These are phyloP conservation scores for Mycena indigotica DNA, from an alignment of 768 basidiomycete species.

Conservation along the genomic window DNA sequence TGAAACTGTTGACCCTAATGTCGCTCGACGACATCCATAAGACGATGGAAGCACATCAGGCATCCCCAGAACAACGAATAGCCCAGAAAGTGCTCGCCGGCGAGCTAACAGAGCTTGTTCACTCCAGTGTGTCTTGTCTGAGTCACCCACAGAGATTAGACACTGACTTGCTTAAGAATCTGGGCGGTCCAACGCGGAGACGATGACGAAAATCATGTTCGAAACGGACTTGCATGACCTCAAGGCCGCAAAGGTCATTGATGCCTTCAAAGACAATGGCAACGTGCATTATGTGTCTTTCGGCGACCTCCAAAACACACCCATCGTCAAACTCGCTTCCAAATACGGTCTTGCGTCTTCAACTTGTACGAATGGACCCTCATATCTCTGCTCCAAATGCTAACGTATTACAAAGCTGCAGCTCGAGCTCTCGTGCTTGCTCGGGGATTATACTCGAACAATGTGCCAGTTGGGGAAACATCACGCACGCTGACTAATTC, in stretches of 20 bases:
- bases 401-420: constrained; percentile 49
- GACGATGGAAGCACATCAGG: constrained; percentile 60
- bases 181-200: constrained; percentile 43
- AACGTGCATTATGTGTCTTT: constrained; percentile 57
- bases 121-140: constrained; percentile 34
- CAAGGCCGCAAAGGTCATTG: constrained; percentile 55
- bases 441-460: constrained; percentile 77
- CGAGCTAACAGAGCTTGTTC: constrained; percentile 58
- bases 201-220: constrained; percentile 48
- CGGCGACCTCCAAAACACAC: constrained; percentile 52
- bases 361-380: constrained; percentile 49
- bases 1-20: constrained; percentile 83
- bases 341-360: constrained; percentile 61
- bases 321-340: constrained; percentile 64
- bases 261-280: constrained; percentile 66
- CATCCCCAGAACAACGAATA: constrained; percentile 44
- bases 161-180: no score
- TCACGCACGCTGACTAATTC: constrained; percentile 41
- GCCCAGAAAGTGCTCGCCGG: constrained; percentile 53
- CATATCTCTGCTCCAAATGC: background rate
- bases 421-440: constrained; percentile 62
- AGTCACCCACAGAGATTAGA: no score
- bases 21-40: constrained; percentile 56
- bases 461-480: constrained; percentile 53
- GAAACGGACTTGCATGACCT: constrained; percentile 48